Base-by-base conservation (phyloP, 2,329 filamentous ascomycete species). In the Lecanoromycetidae sp. region DNA sequence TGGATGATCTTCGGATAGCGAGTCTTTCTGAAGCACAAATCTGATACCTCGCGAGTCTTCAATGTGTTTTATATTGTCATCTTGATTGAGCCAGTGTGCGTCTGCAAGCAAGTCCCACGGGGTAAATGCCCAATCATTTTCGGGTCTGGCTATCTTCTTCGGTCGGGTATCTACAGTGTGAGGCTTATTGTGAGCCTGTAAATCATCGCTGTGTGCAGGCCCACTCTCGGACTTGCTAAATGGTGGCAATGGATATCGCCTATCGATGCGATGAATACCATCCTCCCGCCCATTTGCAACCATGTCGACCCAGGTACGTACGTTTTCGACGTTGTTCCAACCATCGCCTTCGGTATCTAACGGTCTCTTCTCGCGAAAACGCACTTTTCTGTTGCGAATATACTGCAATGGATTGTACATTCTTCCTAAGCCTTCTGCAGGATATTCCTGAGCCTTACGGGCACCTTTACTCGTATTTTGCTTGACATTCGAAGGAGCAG, bases 331-430 rank as follows among this genome's bases (percentile, higher is more conserved):
- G 61, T 95, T 80, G 32, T 77, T 72, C 68, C 93, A 96, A 1
- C 84, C 85, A 55, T 84, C 80, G 1, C 73, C 71, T 52, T 86
- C 79, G 13, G 84, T 79, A 57, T 91, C 78, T 27, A 94, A 80
- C 0, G 75, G 66, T 54, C 76, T 80, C 33, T 85, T 77, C 64
- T 93, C 85, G 13, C 88, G 76, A 22, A 82, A 82, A 52, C 91
- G 76, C 10, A 91, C 76, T 60, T 88, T 90, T 39, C 90, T 77
- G 60, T 98, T 96, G 17, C 91, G 81, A 46, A 96, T 84, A 56
- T 87, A 87, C 63, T 96, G 91, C 20, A 98, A 66, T 4, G 90
- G 91, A 60, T 98, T 94, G 61, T 96, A 96, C 2, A 71, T 67
- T 44, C 88, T 80, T 4, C 84, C 83, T 6, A 81, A 62, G 13